Evolutionary conservation across 2,329 filamentous ascomycete species (phyloP).

Genomic region (Colletotrichum godetiae): DNA sequence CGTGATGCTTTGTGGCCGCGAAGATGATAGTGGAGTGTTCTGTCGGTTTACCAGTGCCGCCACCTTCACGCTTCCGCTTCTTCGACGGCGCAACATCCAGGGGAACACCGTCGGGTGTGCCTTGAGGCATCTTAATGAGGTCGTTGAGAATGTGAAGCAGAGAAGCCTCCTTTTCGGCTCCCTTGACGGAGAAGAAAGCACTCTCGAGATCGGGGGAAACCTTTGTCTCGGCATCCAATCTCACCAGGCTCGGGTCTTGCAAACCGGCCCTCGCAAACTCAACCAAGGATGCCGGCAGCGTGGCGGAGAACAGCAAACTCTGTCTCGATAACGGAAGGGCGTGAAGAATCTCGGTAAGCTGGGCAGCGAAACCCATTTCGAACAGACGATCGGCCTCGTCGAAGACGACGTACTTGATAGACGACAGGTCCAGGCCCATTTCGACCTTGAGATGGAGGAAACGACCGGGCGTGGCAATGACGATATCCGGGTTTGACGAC

Average conservation of each 20-base stretch:
- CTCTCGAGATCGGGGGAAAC: constrained; percentile 96
- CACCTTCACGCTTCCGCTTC: constrained; percentile 77
- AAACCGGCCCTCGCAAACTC: constrained; percentile 95
- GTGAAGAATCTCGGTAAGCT: constrained; percentile 92
- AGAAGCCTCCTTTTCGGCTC: constrained; percentile 92
- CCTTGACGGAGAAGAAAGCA: constrained; percentile 94
- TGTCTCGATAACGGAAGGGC: constrained; percentile 86
- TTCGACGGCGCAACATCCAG: constrained; percentile 64
- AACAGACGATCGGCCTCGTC: constrained; percentile 97
- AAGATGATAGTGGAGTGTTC: constrained; percentile 96
- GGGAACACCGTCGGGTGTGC: constrained; percentile 62
- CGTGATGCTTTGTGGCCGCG: constrained; percentile 94
- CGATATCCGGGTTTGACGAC: constrained; percentile 94
- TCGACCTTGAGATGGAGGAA: constrained; percentile 98
- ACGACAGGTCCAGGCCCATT: constrained; percentile 92
- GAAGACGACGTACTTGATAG: constrained; percentile 93
- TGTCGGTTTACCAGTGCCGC: constrained; percentile 77
- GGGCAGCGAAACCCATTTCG: constrained; percentile 97
- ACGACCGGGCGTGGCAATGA: constrained; percentile 96
- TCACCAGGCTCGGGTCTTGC: constrained; percentile 90
- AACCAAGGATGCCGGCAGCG: constrained; percentile 90
- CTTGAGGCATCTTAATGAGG: constrained; percentile 90
- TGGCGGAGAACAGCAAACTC: constrained; percentile 94
- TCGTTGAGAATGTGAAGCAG: constrained; percentile 90
- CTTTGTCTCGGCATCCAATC: constrained; percentile 94